phyloP scores from a whole-genome alignment of 345 rosid species.

The Brassica cretica region DNA sequence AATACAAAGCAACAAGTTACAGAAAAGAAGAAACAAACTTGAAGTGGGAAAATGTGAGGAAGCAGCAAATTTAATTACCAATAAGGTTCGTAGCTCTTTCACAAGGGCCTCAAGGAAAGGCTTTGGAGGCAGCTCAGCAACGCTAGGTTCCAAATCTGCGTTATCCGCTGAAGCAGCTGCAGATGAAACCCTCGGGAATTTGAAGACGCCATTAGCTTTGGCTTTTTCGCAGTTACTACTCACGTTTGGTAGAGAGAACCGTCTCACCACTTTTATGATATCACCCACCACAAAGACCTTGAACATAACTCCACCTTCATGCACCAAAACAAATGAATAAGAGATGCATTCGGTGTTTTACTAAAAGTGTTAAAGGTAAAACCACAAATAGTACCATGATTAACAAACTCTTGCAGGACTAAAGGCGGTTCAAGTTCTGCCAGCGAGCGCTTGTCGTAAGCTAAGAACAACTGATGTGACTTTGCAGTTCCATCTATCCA shows the following conservation, averaged over 20 bases:
- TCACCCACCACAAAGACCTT: slow-evolving; percentile 85
- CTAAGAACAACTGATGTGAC: slow-evolving; percentile 83
- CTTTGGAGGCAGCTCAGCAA: slow-evolving; percentile 85
- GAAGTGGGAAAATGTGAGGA: neutral
- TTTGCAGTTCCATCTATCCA: slow-evolving; percentile 89
- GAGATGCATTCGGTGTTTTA: neutral
- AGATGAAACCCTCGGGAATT: slow-evolving; percentile 87
- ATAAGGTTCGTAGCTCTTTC: slow-evolving; percentile 68
- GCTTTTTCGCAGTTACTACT: slow-evolving; percentile 55
- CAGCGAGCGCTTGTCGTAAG: slow-evolving; percentile 70
- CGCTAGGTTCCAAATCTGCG: slow-evolving; percentile 76
- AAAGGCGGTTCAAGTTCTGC: slow-evolving; percentile 83
- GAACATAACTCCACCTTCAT: slow-evolving; percentile 80
- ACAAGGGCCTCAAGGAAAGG: slow-evolving; percentile 82
- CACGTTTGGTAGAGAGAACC: slow-evolving; percentile 83
- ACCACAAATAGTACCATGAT: slow-evolving; percentile 64
- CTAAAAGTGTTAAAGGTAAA: slow-evolving; percentile 7
- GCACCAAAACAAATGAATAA: neutral
- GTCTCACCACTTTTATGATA: slow-evolving; percentile 76
- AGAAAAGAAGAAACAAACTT: neutral
- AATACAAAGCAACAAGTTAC: slow-evolving; percentile 35
- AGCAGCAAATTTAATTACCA: slow-evolving; percentile 46
- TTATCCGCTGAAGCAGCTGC: slow-evolving; percentile 88
- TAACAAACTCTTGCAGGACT: slow-evolving; percentile 92
- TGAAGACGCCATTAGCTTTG: slow-evolving; percentile 59